A percentile compares a stretch with the other conserved stretches of the same genome.
Evolutionary conservation across 108 stramenopile species (phyloP).

Genomic region (Cyclotella distinguenda): DNA sequence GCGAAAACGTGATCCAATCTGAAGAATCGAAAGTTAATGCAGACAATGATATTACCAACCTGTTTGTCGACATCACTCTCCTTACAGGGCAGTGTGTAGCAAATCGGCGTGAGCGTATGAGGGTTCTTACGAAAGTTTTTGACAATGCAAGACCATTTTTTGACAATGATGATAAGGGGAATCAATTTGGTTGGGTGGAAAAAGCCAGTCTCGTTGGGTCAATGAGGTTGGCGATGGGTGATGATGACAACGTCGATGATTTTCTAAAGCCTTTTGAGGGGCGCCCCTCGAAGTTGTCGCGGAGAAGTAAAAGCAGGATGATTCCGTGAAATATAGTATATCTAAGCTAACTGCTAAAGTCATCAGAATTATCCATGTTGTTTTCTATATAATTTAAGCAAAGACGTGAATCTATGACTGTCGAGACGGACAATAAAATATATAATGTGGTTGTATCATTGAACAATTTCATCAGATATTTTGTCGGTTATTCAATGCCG

Average conservation of each 20-base stretch:
- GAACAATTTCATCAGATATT: too few relatives aligned
- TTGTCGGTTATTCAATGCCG: too few relatives aligned
- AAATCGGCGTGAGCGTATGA: slow-evolving; percentile 28
- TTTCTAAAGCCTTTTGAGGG: not conserved
- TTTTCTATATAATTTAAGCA: too few relatives aligned
- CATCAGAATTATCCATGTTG: too few relatives aligned
- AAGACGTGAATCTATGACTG: too few relatives aligned
- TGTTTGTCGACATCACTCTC: slow-evolving; percentile 16
- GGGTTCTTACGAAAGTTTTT: slow-evolving; percentile 25
- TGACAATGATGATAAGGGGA: slow-evolving; percentile 5
- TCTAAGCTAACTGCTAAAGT: too few relatives aligned
- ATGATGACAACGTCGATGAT: not conserved
- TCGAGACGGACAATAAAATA: too few relatives aligned
- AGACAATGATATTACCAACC: slow-evolving; percentile 23
- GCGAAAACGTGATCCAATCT: slow-evolving; percentile 3
- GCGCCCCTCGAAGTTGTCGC: not conserved
- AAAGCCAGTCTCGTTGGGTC: slow-evolving; percentile 31
- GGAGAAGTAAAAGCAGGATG: too few relatives aligned
- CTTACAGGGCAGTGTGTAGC: slow-evolving; percentile 7
- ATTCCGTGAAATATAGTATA: too few relatives aligned
- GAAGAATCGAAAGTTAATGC: not conserved
- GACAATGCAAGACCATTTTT: slow-evolving; percentile 40
- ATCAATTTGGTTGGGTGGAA: slow-evolving; percentile 30
- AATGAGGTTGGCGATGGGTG: slow-evolving; percentile 25
- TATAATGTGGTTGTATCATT: too few relatives aligned